phyloP scores from a whole-genome alignment of 2,329 filamentous ascomycete genomes.

The Sporothrix brasiliensis region DNA sequence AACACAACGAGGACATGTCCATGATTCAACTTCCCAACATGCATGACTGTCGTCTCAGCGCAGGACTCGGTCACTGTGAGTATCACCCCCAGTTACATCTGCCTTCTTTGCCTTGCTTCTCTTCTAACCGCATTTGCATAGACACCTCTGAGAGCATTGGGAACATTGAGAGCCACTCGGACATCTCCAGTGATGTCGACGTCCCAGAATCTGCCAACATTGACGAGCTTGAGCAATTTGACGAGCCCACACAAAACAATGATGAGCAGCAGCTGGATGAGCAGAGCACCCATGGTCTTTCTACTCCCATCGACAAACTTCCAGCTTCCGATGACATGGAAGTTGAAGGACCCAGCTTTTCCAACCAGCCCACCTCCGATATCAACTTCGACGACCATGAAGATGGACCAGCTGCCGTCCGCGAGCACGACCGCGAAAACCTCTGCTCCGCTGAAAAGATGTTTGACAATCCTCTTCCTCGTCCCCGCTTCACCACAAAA shows the following conservation, averaged over 20 bases:
- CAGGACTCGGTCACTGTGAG: background rate
- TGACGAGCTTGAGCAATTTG: background rate
- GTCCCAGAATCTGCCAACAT: background rate
- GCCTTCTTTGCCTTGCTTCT: background rate
- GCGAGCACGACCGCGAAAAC: background rate
- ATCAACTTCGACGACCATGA: background rate
- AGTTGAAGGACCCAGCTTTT: background rate
- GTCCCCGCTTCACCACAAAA: background rate
- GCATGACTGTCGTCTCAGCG: background rate
- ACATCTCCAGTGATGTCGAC: too few relatives aligned
- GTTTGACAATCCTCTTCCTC: background rate
- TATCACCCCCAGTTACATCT: background rate
- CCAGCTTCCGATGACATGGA: background rate
- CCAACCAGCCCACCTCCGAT: background rate
- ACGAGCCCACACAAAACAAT: background rate
- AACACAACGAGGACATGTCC: background rate
- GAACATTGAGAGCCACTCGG: background rate
- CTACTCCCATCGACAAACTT: background rate
- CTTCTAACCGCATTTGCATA: background rate
- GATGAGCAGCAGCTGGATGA: background rate
- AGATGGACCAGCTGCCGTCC: background rate
- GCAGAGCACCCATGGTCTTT: background rate
- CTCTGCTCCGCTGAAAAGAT: conserved; percentile 18
- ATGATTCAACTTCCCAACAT: background rate
- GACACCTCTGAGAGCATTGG: background rate